These are phyloP conservation scores for Hypoxylon fragiforme DNA, from an alignment of 495 filamentous ascomycete genomes.

Conservation along the genomic window DNA sequence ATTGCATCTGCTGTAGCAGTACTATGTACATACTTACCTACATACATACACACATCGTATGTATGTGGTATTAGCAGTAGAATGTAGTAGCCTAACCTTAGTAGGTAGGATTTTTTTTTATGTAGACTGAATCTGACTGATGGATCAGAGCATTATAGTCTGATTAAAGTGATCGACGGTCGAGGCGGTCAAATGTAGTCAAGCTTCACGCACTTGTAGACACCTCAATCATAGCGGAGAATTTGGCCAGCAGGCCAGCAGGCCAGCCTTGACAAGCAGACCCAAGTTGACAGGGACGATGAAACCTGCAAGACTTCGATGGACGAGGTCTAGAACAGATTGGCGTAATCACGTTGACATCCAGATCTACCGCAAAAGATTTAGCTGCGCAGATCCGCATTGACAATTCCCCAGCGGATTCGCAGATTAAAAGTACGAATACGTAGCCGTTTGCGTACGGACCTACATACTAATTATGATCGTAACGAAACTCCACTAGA, in stretches of 20 bases:
- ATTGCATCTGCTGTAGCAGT: too few relatives aligned
- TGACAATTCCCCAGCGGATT: constrained; percentile 22
- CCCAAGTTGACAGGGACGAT: not conserved
- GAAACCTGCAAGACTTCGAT: constrained; percentile 18
- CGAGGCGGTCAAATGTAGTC: constrained; percentile 12
- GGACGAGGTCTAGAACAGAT: constrained; percentile 34
- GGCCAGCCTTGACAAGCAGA: not conserved
- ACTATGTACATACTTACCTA: too few relatives aligned
- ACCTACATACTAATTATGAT: too few relatives aligned
- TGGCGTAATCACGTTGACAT: constrained; percentile 32
- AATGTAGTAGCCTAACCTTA: too few relatives aligned
- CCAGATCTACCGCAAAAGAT: constrained; percentile 31
- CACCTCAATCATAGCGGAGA: constrained; percentile 22
- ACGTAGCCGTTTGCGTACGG: not conserved
- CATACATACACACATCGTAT: too few relatives aligned
- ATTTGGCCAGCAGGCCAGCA: constrained; percentile 11
- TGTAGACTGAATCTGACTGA: constrained; percentile 1
- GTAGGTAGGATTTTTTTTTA: too few relatives aligned
- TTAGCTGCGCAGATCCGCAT: constrained; percentile 31
- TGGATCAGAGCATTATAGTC: constrained; percentile 30
- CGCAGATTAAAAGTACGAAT: constrained; percentile 8
- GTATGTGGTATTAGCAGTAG: too few relatives aligned
- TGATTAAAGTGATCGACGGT: constrained; percentile 4
- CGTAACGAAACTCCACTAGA: too few relatives aligned
- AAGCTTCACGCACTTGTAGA: constrained; percentile 12